Base-by-base conservation (phyloP, 2,329 filamentous ascomycete species). In the Tolypocladium endophyticum region DNA sequence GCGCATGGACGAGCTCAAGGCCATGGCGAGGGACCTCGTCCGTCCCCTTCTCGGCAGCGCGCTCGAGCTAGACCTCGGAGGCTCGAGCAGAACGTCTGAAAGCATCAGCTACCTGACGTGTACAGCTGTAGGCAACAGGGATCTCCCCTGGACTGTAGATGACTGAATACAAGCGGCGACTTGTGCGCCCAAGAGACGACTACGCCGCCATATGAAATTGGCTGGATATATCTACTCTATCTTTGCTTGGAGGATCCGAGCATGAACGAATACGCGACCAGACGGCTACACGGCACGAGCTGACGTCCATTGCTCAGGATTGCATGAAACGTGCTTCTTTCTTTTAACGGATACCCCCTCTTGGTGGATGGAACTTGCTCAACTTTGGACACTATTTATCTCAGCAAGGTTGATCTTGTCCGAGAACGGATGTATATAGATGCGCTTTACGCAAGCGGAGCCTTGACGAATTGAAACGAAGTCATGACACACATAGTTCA, bases 1-100 rank as follows among this genome's bases (percentile, higher is more conserved):
- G 68, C 83, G 91, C 59, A 82, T 97, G 65, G 91, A 96, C 61
- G 92, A 97, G 77, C 79, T 97, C 59, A 97, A 96, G 76, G 82
- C 83, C 59, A 82, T 93, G 69, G 93, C 92, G 8, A 81, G 89
- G 58, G 90, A 96, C 68, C 80, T 88, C 20, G 92, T 97, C 9
- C 86, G 87, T 61, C 92, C 92, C 4, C 77, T 97, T 16, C 95
- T 95, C 87, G 83, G 88, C 57, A 94, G 90, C 69, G 89, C 87
- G 58, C 80, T 97, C 16, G 90, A 96, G 73, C 80, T 96, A 55
- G 91, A 96, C 70, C 72, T 90, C 58, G 70, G 68, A 56, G 72
- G 73, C 45, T 69, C 70, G n/a, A 72, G 73, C 35, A 69, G 73
- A 67, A 73, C 67, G 63, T 77, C 70, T 7, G 77, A 76, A 20